Conservation (phyloP, 2,329 filamentous ascomycete species). For the Pleurostoma richardsiae region DNA sequence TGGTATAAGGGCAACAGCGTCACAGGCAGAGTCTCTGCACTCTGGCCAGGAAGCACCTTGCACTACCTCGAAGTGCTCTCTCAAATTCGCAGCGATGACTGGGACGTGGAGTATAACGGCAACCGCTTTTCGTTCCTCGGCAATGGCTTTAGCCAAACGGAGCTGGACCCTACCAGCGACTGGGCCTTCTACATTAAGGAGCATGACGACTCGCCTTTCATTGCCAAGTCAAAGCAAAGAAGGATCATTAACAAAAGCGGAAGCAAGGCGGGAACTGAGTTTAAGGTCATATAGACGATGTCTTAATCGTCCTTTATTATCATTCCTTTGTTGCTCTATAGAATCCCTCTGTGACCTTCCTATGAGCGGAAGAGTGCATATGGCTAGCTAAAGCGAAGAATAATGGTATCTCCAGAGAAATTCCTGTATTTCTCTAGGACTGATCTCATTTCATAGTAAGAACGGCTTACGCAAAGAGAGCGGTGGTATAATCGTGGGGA, state of each 20-base stretch:
- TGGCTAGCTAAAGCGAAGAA: too few species aligned
- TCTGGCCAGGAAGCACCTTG: slow-evolving; percentile 6
- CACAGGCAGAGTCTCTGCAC: slow-evolving; percentile 2
- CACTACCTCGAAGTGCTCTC: slow-evolving; percentile 12
- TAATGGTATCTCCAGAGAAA: too few species aligned
- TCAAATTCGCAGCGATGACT: background rate
- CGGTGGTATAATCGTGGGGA: too few species aligned
- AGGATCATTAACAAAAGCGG: background rate
- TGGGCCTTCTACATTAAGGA: background rate
- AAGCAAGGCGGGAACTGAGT: too few species aligned
- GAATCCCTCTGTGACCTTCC: too few species aligned
- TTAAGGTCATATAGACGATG: too few species aligned
- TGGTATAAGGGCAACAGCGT: background rate
- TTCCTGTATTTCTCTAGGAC: too few species aligned
- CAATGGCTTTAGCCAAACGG: background rate
- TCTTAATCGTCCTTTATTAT: too few species aligned
- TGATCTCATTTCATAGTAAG: too few species aligned
- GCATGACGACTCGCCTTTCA: background rate
- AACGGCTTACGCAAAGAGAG: too few species aligned
- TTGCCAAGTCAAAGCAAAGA: background rate
- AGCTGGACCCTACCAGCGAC: background rate
- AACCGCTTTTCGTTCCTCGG: background rate
- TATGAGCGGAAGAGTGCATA: too few species aligned
- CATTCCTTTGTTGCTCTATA: too few species aligned
- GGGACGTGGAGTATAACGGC: background rate